phyloP scores from a whole-genome alignment of 169 alveolate species.

The Babesia caballi region DNA sequence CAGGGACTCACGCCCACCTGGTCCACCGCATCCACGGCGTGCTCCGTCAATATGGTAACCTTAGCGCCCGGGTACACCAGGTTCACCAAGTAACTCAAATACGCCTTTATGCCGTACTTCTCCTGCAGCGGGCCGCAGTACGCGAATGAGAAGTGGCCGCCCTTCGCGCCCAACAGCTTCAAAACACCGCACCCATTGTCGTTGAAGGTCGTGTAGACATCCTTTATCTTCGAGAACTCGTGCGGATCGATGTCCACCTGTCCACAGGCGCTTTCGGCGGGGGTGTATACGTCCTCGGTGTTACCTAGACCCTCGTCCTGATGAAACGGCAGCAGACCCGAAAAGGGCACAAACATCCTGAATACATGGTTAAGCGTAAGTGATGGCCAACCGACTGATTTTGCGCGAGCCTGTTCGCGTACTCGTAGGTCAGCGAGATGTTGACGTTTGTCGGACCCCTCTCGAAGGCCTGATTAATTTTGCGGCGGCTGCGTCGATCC shows the following conservation, averaged over 20 bases:
- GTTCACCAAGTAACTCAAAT: conserved; percentile 39
- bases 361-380: neutral
- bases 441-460: conserved; percentile 61
- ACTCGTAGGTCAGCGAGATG: conserved; percentile 55
- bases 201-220: conserved; percentile 62
- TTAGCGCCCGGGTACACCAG: conserved; percentile 62
- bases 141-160: conserved; percentile 65
- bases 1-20: conserved; percentile 48
- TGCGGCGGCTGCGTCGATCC: conserved; percentile 39
- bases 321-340: conserved; percentile 23
- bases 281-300: conserved; percentile 66
- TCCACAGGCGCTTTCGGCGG: conserved; percentile 73
- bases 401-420: conserved; percentile 71
- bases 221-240: conserved; percentile 64
- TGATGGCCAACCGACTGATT: conserved; percentile 10
- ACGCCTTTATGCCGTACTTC: conserved; percentile 61
- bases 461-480: conserved; percentile 64
- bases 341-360: conserved; percentile 51
- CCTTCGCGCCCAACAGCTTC: conserved; percentile 67
- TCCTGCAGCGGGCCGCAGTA: conserved; percentile 64
- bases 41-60: conserved; percentile 54
- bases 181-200: conserved; percentile 69
- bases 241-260: conserved; percentile 62
- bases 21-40: conserved; percentile 14
- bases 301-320: conserved; percentile 70